Percentiles rank a stretch among this genome's conserved stretches.
phyloP scores from a whole-genome alignment of 345 rosid genomes.

The Populus pruinosa region DNA sequence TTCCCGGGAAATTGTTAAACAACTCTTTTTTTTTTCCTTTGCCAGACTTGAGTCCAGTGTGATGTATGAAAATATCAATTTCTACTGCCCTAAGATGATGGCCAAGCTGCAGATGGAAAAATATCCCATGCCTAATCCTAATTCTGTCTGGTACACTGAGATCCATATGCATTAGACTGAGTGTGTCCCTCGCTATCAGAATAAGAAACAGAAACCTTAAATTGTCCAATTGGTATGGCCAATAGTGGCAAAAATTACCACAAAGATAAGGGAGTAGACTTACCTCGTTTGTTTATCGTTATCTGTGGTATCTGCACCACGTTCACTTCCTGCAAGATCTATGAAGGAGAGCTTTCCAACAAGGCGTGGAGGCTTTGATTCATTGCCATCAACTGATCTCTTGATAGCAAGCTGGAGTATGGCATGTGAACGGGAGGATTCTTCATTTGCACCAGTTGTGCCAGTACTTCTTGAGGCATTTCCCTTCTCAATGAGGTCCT shows the following conservation, averaged over 20 bases:
- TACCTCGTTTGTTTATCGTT: slow-evolving; percentile 98
- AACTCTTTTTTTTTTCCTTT: not conserved
- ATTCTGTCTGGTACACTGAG: not conserved
- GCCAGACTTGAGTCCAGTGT: not conserved
- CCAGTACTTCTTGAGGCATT: slow-evolving; percentile 89
- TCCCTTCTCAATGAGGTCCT: slow-evolving; percentile 94
- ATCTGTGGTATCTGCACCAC: slow-evolving; percentile 99
- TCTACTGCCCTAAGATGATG: slow-evolving; percentile 1
- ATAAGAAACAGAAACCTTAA: slow-evolving; percentile 1
- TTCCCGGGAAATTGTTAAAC: not conserved
- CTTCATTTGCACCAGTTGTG: slow-evolving; percentile 98
- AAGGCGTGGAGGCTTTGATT: slow-evolving; percentile 81
- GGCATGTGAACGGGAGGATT: slow-evolving; percentile 98
- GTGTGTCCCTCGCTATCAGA: not conserved
- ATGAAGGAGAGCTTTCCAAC: slow-evolving; percentile 96
- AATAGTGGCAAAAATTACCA: not conserved
- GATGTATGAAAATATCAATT: not conserved
- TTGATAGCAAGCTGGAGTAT: slow-evolving; percentile 94
- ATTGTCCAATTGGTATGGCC: not conserved
- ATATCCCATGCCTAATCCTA: not conserved
- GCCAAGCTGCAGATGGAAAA: not conserved
- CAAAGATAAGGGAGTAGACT: not conserved
- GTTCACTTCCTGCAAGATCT: slow-evolving; percentile 99
- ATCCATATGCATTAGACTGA: not conserved
- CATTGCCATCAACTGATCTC: slow-evolving; percentile 74